These are phyloP conservation scores for Peterozyma toletana DNA, from an alignment of 805 yeast species.

Conservation along the genomic window DNA sequence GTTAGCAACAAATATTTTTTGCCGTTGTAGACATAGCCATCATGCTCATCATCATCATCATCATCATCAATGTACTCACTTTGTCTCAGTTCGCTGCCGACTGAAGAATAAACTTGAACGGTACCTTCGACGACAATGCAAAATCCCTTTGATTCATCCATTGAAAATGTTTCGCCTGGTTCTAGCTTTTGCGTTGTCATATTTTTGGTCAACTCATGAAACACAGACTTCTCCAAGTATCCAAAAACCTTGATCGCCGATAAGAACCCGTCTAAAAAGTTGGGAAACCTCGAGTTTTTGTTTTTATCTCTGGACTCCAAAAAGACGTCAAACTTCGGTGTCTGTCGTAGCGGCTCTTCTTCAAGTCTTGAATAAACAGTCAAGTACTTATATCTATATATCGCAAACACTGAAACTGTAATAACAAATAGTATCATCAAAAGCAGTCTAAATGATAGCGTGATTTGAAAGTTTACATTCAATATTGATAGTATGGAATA, in stretches of 20 bases:
- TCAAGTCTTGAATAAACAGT: constrained; percentile 56
- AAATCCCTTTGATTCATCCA: constrained; percentile 68
- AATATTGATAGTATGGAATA: constrained; percentile 18
- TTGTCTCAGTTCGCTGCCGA: constrained; percentile 24
- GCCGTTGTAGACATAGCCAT: constrained; percentile 38
- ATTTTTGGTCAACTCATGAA: constrained; percentile 85
- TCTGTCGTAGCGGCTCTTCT: constrained; percentile 33
- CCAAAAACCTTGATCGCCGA: constrained; percentile 93
- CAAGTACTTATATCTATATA: constrained; percentile 56
- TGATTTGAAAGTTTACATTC: constrained; percentile 40
- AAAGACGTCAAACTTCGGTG: constrained; percentile 40
- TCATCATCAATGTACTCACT: constrained; percentile 13
- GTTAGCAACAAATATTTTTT: constrained; percentile 69
- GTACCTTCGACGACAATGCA: constrained; percentile 90
- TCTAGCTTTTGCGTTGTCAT: constrained; percentile 84
- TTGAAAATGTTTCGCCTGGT: constrained; percentile 68
- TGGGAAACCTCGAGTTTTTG: constrained; percentile 39
- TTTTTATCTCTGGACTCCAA: constrained; percentile 27
- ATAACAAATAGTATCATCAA: constrained; percentile 23
- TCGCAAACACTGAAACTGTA: constrained; percentile 29
- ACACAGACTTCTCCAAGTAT: constrained; percentile 81
- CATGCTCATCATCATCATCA: constrained; percentile 23
- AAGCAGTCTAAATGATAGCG: constrained; percentile 43
- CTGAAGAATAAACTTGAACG: constrained; percentile 66
- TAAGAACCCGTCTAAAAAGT: constrained; percentile 82